Evolutionary conservation across 208 protist genomes (phyloP), one percentile per base, ranked within the genome.

Genomic region (Phytomonas sp.): DNA sequence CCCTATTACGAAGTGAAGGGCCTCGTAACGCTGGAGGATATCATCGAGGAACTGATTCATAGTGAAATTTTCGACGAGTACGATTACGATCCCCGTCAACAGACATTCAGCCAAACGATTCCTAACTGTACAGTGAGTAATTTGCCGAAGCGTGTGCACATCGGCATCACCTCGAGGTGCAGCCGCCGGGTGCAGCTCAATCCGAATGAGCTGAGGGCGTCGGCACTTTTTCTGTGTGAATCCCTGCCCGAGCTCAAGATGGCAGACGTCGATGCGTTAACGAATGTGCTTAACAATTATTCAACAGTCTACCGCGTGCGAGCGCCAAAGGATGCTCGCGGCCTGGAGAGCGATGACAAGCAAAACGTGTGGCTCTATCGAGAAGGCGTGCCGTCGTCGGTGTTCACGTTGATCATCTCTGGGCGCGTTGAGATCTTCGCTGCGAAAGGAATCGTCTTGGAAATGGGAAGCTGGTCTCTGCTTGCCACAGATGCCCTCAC

Each of bases 51-150:
- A 72, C 94, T 99, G 60, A 97, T 99, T 72, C 88, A 96, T 74
- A 96, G 95, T 64, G 97, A 99, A 77, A 98, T 99, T 76, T 91
- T 98, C 32, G 97, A 99, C 79, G 97, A 99, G 82, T 97, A 94
- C 65, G 97, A 99, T 77, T 68, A 82, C 13, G 88, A 82, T 67
- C 87, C 88, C 15, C 74, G 79, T 28, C 68, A 75, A 46, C 68
- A 71, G 8, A 46, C 36, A 11, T 53, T 61, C 62, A 62, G 29
- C 46, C 60, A 67, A 30, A 51, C 73, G 7, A 34, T 51, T 0
- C 33, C 62, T 40, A 56, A 60, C 15, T 56, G 70, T 61, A 28
- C 67, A 17, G 65, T 68, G 29, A 60, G n/a, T 37, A 68, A 51
- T 37, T 26, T 64, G 60, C 31, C 31, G 13, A 32, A 37, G 20